Base-by-base conservation (phyloP, 768 basidiomycete species). In the Tylopilus sp. region DNA sequence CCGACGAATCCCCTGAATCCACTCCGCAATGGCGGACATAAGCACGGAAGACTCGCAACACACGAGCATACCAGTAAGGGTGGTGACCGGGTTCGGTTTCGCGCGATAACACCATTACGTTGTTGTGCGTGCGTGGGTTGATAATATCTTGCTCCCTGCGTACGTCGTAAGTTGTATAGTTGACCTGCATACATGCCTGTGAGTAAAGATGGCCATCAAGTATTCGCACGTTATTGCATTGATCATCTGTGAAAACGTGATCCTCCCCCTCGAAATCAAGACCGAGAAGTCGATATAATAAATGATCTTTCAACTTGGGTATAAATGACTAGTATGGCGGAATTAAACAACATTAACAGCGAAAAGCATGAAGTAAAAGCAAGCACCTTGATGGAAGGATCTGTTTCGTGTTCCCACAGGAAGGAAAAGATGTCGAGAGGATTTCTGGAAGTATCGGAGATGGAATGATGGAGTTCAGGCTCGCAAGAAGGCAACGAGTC, bases 161-260 rank as follows among this genome's bases (percentile, higher is more conserved):
- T 1, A 72, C 33, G 50, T 71, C 61, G 8, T 71, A 71, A 0
- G 65, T 70, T 2, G 70, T 73, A 42, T 72, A 72, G 33, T 71
- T 69, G 24, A 74, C 29, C 4, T 52, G 44, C 29, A 72, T 28
- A 1, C 45, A 47, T 29, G 61, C 59, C 37, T 63, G 53, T 2
- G 43, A 42, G 55, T 69, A 68, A 2, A 72, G 45, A 4, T 26
- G 10, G 47, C 64, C 48, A 21, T 60, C 22, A 0, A 54, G 33
- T 8, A 71, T 46, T 11, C 37, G 11, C 3, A 71, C 47, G 6
- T 22, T 16, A n/a, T 58, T 50, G 22, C 25, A 28, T 29, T 65
- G 54, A 0, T 41, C 29, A 9, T 53, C 40, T 1, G 40, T 43
- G 49, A 63, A 63, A 2, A 19, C 24, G 11, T 43, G 43, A 5